Evolutionary conservation across 345 rosid species (phyloP).

Genomic region (Gossypium stocksii): DNA sequence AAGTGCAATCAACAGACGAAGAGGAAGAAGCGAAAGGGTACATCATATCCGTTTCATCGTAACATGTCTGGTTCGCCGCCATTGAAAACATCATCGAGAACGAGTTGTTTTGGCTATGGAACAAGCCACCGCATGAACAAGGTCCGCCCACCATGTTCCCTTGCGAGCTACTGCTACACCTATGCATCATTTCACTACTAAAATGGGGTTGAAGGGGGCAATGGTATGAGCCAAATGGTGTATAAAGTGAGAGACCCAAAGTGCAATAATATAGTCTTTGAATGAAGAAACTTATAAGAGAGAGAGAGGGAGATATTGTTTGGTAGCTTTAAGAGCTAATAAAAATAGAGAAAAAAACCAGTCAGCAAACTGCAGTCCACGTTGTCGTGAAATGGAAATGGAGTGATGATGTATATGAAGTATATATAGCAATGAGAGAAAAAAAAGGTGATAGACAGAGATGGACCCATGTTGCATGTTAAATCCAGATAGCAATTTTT

Average conservation of each 20-base stretch:
- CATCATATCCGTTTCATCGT: conserved; percentile 29
- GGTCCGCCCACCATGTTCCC: conserved; percentile 41
- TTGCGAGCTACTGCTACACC: conserved; percentile 39
- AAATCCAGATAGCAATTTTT: not conserved
- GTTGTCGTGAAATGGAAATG: conserved; percentile 38
- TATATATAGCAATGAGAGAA: conserved; percentile 21
- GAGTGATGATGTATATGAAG: conserved; percentile 9
- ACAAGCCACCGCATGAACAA: conserved; percentile 59
- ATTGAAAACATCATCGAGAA: conserved; percentile 44
- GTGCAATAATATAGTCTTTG: conserved; percentile 35
- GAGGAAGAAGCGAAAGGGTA: conserved; percentile 33
- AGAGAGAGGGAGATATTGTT: conserved; percentile 25
- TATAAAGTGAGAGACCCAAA: conserved; percentile 15
- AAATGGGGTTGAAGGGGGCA: too few species aligned
- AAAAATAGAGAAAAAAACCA: conserved; percentile 43
- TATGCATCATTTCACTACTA: conserved; percentile 37
- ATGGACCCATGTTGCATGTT: conserved; percentile 36
- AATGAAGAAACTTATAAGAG: conserved; percentile 15
- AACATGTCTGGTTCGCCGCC: conserved; percentile 41
- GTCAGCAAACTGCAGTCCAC: conserved; percentile 51
- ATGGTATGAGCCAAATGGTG: conserved; percentile 15
- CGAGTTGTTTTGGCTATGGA: conserved; percentile 37
- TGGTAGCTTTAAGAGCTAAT: conserved; percentile 45
- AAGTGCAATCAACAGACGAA: conserved; percentile 79
- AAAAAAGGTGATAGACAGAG: conserved; percentile 21